Percentiles rank a stretch among this genome's conserved stretches.
Evolutionary conservation across 345 rosid species (phyloP).

Genomic region (Boechera stricta): DNA sequence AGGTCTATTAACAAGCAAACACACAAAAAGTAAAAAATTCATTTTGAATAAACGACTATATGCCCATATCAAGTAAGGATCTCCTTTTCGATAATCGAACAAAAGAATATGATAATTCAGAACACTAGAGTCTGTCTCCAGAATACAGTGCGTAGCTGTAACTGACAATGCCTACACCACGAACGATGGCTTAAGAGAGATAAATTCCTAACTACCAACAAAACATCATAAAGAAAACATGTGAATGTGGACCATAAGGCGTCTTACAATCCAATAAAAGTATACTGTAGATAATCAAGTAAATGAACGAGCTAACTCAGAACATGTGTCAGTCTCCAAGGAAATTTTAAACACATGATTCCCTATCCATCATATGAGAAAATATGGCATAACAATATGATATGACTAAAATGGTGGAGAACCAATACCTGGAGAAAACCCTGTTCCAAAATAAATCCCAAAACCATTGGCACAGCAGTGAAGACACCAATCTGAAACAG

Average conservation of each 20-base stretch:
- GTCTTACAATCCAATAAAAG: constrained; percentile 1
- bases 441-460: constrained; percentile 59
- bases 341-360: constrained; percentile 14
- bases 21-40: constrained; percentile 4
- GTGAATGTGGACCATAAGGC: not conserved
- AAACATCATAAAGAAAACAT: not conserved
- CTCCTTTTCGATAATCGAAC: constrained; percentile 17
- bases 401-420: constrained; percentile 25
- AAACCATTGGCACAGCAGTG: constrained; percentile 95
- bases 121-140: not conserved
- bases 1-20: constrained; percentile 20
- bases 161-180: constrained; percentile 9
- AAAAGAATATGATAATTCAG: not conserved
- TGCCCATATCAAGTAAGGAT: constrained; percentile 17
- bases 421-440: constrained; percentile 49
- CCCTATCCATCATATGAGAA: constrained; percentile 22
- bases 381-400: constrained; percentile 12
- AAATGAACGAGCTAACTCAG: constrained; percentile 12
- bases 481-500: constrained; percentile 95
- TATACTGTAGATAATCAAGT: not conserved
- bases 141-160: not conserved
- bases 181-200: constrained; percentile 5
- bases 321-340: constrained; percentile 16
- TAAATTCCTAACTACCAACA: not conserved
- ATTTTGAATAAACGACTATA: constrained; percentile 6